Percentiles rank a stretch among this genome's conserved stretches.
phyloP scores from a whole-genome alignment of 176 grass and related monocot species.

The Themeda triandra region DNA sequence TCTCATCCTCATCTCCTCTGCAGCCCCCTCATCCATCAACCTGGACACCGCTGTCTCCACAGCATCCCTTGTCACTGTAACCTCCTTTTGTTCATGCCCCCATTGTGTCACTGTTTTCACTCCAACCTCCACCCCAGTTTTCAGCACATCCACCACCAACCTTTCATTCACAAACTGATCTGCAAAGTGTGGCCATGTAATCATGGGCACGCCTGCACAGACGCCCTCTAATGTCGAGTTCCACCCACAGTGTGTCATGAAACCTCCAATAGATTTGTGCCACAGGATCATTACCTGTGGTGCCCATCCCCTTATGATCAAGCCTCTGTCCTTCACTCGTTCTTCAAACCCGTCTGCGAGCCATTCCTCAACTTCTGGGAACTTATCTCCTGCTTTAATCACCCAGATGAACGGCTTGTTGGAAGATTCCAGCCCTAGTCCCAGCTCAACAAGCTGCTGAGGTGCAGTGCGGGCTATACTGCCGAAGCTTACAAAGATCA shows the following conservation, averaged over 20 bases:
- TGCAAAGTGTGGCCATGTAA: conserved; percentile 60
- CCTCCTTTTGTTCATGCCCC: conserved; percentile 15
- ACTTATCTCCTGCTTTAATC: conserved; percentile 55
- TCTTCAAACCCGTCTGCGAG: conserved; percentile 55
- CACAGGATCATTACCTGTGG: conserved; percentile 68
- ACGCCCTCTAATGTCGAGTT: conserved; percentile 65
- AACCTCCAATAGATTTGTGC: conserved; percentile 59
- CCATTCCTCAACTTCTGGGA: conserved; percentile 53
- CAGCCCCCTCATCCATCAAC: conserved; percentile 51
- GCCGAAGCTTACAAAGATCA: conserved; percentile 72
- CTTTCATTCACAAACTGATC: conserved; percentile 67
- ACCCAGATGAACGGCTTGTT: conserved; percentile 62
- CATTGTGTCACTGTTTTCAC: conserved; percentile 34
- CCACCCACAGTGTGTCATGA: conserved; percentile 73
- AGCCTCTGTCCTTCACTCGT: conserved; percentile 22
- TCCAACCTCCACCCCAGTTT: conserved; percentile 45
- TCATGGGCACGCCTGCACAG: conserved; percentile 56
- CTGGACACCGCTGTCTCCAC: conserved; percentile 19
- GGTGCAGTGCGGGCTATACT: conserved; percentile 43
- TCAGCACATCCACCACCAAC: conserved; percentile 60
- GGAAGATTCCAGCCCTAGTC: conserved; percentile 61
- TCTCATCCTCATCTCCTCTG: conserved; percentile 47
- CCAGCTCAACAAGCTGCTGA: conserved; percentile 63
- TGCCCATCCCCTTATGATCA: conserved; percentile 60
- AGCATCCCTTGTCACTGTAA: conserved; percentile 36